Percentiles rank a stretch among this genome's conserved stretches.
phyloP scores from a whole-genome alignment of 192 early-diverging fungal species.

The Diversispora epigaea region DNA sequence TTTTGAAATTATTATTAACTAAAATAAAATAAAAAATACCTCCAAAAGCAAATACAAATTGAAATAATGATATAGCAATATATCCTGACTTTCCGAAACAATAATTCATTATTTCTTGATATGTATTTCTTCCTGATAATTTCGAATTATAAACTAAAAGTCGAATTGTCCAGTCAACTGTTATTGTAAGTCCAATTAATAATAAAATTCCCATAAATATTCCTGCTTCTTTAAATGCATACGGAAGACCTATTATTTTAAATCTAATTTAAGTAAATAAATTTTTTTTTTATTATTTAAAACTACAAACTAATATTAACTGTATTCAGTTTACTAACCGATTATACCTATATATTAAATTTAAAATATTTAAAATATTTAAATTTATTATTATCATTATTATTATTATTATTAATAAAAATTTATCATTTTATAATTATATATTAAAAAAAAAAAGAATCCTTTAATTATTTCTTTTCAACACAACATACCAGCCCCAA shows the following conservation, averaged over 20 bases:
- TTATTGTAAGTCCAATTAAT: conserved; percentile 48
- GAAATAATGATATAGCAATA: conserved; percentile 80
- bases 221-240: conserved; percentile 80
- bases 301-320: no score
- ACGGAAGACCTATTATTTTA: conserved; percentile 70
- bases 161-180: conserved; percentile 77
- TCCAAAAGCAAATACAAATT: conserved; percentile 92
- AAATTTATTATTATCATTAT: no score
- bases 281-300: neutral
- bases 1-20: neutral
- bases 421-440: neutral
- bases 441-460: no score
- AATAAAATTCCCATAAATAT: conserved; percentile 54
- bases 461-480: neutral
- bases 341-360: conserved; percentile 30
- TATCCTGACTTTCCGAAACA: conserved; percentile 81
- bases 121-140: conserved; percentile 73
- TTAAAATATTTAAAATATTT: no score
- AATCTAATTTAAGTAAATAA: neutral
- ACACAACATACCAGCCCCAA: conserved; percentile 79
- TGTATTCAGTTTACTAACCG: conserved; percentile 6
- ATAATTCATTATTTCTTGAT: conserved; percentile 80
- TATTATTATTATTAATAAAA: no score
- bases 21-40: conserved; percentile 50
- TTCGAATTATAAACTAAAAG: conserved; percentile 74